A percentile compares a stretch with the other conserved stretches of the same genome.
Conservation (phyloP, 1,284 basidiomycete species). For the Hemileia vastatrix region DNA sequence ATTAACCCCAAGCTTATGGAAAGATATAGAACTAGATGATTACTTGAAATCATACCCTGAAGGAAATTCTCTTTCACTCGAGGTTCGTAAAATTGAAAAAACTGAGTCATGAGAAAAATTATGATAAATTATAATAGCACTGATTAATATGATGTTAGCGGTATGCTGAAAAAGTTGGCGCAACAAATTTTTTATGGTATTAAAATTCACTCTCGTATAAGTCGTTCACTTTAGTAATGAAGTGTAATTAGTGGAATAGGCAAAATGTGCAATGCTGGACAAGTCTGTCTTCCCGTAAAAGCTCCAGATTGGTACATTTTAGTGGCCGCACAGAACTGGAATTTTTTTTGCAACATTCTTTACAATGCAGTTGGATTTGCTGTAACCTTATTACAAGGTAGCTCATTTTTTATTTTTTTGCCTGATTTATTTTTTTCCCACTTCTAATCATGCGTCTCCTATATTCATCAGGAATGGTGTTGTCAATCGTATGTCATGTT, state of each 20-base stretch:
- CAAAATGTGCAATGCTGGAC: constrained; percentile 3
- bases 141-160: too few relatives aligned
- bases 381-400: constrained; percentile 13
- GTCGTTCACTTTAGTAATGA: too few relatives aligned
- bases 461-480: too few relatives aligned
- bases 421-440: too few relatives aligned
- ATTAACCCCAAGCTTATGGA: constrained; percentile 4
- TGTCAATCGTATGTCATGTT: too few relatives aligned
- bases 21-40: constrained; percentile 6
- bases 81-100: neutral
- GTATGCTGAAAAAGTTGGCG: too few relatives aligned
- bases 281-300: constrained; percentile 15
- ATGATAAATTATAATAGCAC: too few relatives aligned
- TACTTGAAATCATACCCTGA: constrained; percentile 3
- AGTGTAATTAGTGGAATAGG: constrained; percentile 7
- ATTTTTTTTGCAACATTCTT: constrained; percentile 11
- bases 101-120: too few relatives aligned
- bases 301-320: constrained; percentile 23
- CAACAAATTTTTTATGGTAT: too few relatives aligned
- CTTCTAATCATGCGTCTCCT: too few relatives aligned
- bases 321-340: constrained; percentile 24
- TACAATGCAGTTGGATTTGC: constrained; percentile 17
- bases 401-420: too few relatives aligned
- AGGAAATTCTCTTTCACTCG: neutral
- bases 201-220: too few relatives aligned